These are phyloP conservation scores for Cryptococcus hybrid DNA, from an alignment of 1,284 basidiomycete genomes.

Conservation along the genomic window DNA sequence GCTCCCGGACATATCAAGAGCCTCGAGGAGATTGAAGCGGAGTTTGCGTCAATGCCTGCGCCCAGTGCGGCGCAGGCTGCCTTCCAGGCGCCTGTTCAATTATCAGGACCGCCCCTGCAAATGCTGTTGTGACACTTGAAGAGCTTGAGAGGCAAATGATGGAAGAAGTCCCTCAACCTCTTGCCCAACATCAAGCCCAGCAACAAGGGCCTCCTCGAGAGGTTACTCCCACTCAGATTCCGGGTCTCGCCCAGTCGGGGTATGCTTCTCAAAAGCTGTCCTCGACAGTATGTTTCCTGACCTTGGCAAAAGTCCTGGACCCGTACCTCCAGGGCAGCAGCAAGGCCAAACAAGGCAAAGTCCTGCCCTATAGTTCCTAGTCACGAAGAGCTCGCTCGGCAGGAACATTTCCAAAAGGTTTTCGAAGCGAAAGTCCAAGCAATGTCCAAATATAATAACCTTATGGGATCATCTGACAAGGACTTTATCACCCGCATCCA, in stretches of 20 bases:
- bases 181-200: slow-evolving; percentile 32
- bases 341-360: neutral
- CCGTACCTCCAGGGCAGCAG: slow-evolving; percentile 2
- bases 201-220: slow-evolving; percentile 35
- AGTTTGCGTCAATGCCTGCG: slow-evolving; percentile 59
- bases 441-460: slow-evolving; percentile 91
- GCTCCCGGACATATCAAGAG: slow-evolving; percentile 63
- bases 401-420: slow-evolving; percentile 34
- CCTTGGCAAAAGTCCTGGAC: slow-evolving; percentile 25
- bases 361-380: slow-evolving; percentile 18
- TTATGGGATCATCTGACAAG: slow-evolving; percentile 91
- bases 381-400: slow-evolving; percentile 37
- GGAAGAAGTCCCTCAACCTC: slow-evolving; percentile 23
- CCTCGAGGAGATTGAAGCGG: slow-evolving; percentile 89
- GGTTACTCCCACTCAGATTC: slow-evolving; percentile 25
- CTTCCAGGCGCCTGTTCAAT: slow-evolving; percentile 6
- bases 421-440: slow-evolving; percentile 44
- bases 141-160: slow-evolving; percentile 53
- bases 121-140: slow-evolving; percentile 45
- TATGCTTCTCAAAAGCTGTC: slow-evolving; percentile 37
- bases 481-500: slow-evolving; percentile 99
- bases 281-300: slow-evolving; percentile 49
- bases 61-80: neutral
- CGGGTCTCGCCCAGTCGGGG: slow-evolving; percentile 32
- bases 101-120: slow-evolving; percentile 8